Conservation (phyloP, 306 rosid genomes). For the Begonia loranthoides region DNA sequence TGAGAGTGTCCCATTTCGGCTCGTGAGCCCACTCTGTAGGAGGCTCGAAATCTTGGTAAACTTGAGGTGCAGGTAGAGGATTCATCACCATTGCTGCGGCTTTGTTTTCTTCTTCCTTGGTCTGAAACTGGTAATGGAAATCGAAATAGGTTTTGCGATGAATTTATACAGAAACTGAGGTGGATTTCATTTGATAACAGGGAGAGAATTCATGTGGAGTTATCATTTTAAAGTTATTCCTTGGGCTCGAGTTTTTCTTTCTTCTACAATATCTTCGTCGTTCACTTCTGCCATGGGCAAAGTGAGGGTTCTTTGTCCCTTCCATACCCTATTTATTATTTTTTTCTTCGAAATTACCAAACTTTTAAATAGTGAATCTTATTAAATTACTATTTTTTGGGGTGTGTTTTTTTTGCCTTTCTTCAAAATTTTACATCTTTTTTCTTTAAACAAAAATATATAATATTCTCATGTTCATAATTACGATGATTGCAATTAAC, state of each 20-base stretch:
- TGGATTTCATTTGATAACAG: not conserved
- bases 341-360: not conserved
- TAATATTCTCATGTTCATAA: no score
- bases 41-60: constrained; percentile 40
- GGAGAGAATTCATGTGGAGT: not conserved
- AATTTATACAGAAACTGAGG: not conserved
- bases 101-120: constrained; percentile 1
- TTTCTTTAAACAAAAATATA: no score
- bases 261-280: not conserved
- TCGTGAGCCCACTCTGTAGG: constrained; percentile 32
- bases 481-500: no score
- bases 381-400: no score
- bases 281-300: constrained; percentile 16
- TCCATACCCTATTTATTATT: not conserved
- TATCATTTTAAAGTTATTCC: not conserved
- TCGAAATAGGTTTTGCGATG: no score
- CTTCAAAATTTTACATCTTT: no score
- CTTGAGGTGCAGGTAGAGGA: constrained; percentile 9
- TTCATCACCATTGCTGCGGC: not conserved
- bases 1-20: constrained; percentile 18
- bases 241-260: not conserved
- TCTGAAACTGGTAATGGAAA: not conserved
- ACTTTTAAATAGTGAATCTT: no score
- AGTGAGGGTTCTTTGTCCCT: constrained; percentile 20
- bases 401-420: no score